Evolutionary conservation across 2,329 filamentous ascomycete genomes (phyloP).

Genomic region (Trichoderma atroviride): DNA sequence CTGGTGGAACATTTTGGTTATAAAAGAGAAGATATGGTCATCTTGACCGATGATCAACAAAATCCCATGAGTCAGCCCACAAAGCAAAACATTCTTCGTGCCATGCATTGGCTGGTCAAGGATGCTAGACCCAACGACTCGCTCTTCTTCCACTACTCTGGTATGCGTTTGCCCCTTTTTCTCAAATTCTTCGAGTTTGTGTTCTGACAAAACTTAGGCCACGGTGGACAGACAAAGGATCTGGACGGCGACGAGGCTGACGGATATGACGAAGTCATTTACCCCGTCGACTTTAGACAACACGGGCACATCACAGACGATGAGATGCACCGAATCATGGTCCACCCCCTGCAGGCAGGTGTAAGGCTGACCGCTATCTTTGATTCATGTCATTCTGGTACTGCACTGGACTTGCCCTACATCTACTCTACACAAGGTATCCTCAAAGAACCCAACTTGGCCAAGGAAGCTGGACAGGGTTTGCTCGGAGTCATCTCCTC

Average conservation of each 20-base stretch:
- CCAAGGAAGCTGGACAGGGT: constrained; percentile 68
- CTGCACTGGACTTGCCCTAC: constrained; percentile 67
- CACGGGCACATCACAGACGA: constrained; percentile 83
- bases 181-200: not conserved
- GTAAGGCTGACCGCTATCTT: constrained; percentile 65
- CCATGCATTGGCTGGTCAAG: constrained; percentile 98
- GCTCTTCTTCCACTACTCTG: constrained; percentile 96
- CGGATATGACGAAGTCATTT: constrained; percentile 82
- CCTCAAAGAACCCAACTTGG: constrained; percentile 68
- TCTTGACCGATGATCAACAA: constrained; percentile 93
- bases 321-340: constrained; percentile 78
- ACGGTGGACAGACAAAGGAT: constrained; percentile 81
- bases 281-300: constrained; percentile 78
- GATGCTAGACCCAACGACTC: constrained; percentile 91
- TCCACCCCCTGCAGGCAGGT: constrained; percentile 57
- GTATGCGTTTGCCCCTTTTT: constrained; percentile 51
- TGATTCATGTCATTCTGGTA: constrained; percentile 69
- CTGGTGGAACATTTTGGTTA: constrained; percentile 89
- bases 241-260: constrained; percentile 79
- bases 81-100: constrained; percentile 90
- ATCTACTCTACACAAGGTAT: constrained; percentile 70
- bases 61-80: constrained; percentile 97
- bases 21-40: constrained; percentile 94
- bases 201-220: constrained; percentile 51
- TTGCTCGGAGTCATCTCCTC: constrained; percentile 62